Conservation (phyloP, 352 stramenopile genomes). For the Phytopythium litorale region DNA sequence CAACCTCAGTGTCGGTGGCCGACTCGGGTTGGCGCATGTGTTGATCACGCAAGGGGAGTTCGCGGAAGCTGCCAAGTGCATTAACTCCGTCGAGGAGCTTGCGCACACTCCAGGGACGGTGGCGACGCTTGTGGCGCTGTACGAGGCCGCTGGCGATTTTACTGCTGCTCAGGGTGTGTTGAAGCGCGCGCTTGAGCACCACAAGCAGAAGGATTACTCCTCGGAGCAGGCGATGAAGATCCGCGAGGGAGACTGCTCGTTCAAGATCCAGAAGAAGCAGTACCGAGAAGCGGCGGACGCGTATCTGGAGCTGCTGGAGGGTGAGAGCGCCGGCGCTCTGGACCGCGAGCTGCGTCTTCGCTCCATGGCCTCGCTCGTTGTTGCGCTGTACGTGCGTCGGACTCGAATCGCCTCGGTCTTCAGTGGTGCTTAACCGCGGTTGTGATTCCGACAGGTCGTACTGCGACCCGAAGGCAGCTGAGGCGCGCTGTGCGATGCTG, state of each 20-base stretch:
- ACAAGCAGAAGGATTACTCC: constrained; percentile 49
- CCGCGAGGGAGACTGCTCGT: constrained; percentile 72
- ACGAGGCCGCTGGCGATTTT: constrained; percentile 57
- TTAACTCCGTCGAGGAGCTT: constrained; percentile 60
- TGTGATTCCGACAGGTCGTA: constrained; percentile 43
- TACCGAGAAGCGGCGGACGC: constrained; percentile 57
- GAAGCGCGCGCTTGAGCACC: constrained; percentile 41
- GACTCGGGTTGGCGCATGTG: constrained; percentile 69
- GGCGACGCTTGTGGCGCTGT: constrained; percentile 73
- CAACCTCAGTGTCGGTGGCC: constrained; percentile 52
- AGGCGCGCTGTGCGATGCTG: constrained; percentile 61
- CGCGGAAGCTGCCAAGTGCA: constrained; percentile 47
- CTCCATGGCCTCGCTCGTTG: constrained; percentile 69
- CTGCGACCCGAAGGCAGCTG: constrained; percentile 61
- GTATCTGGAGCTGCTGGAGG: constrained; percentile 70
- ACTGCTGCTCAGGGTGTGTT: constrained; percentile 48
- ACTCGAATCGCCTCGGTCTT: not conserved
- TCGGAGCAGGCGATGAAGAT: constrained; percentile 65
- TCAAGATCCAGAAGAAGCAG: constrained; percentile 79
- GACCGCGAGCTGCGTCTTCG: constrained; percentile 70
- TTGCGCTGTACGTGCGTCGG: constrained; percentile 51
- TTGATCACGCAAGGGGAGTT: constrained; percentile 50
- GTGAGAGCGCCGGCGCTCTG: constrained; percentile 47
- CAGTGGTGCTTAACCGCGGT: constrained; percentile 6
- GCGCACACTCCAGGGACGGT: constrained; percentile 69